Base-by-base conservation (phyloP, 345 rosid genomes). In the Lagerstroemia speciosa region DNA sequence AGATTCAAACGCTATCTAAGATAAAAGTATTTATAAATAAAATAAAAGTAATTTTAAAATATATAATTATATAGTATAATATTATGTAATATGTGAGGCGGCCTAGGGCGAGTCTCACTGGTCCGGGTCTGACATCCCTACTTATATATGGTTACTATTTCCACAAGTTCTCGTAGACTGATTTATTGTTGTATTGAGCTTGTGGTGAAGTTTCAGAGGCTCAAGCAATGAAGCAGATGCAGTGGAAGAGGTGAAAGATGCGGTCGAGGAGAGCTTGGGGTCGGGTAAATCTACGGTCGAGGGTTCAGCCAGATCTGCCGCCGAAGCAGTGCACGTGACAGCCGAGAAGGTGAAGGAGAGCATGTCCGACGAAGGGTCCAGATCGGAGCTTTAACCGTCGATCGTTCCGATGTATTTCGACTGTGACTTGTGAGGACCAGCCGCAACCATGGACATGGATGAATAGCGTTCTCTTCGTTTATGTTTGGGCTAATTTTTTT, bases 251-350 rank as follows among this genome's bases (percentile, higher is more conserved):
- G 62, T 90, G 80, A 88, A 72, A 71, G 87, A 74, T 32, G 92
- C 90, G n/a, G 90, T 81, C 0, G 80, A 69, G 75, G 85, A 83
- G 73, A 86, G 84, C 45, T 66, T 79, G 0, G 77, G 53, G 68
- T 61, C 65, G 40, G 68, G 87, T 76, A 78, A 82, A 79, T 63
- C 19, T 17, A 72, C 85, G 0, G 80, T 80, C 4, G 82, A 88
- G 66, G 83, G 67, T 48, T 74, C 93, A 29, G 93, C 92, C 1
- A 82, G 77, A 79, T 62, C 87, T 34, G 89, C 86, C 7, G 90
- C 84, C 14, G 72, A 73, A 32, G 71, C 79, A 58, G 79, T 78
- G 65, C 83, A 84, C 5, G 77, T 55, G 75, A 74, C 93, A 19
- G 77, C 83, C 3, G 81, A 81, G 69, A 86, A 80, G 70, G 75